These are phyloP conservation scores for Cercospora brassicicola DNA, from an alignment of 2,329 filamentous ascomycete genomes.

Conservation along the genomic window DNA sequence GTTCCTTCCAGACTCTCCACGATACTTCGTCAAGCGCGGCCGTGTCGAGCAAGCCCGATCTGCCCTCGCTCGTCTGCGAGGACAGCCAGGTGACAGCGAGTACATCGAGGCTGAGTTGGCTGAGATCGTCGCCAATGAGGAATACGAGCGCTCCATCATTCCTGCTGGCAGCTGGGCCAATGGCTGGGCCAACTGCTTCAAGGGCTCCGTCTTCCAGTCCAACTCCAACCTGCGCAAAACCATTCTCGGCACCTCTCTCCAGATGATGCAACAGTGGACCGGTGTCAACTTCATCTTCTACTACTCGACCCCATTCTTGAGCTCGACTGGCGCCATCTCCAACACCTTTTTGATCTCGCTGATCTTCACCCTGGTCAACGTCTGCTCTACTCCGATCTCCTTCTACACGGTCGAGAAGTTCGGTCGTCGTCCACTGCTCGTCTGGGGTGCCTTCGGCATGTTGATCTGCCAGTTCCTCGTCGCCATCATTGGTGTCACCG, in stretches of 20 bases:
- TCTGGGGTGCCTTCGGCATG: slow-evolving; percentile 80
- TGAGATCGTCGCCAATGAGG: slow-evolving; percentile 86
- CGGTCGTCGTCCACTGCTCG: slow-evolving; percentile 76
- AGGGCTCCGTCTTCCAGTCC: slow-evolving; percentile 52
- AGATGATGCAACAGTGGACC: slow-evolving; percentile 62
- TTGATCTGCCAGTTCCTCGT: slow-evolving; percentile 83
- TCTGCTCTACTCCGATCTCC: slow-evolving; percentile 78
- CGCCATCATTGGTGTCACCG: slow-evolving; percentile 60
- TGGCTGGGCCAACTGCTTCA: slow-evolving; percentile 68
- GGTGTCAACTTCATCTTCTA: slow-evolving; percentile 90
- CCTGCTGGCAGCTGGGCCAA: slow-evolving; percentile 64
- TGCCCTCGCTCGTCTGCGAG: slow-evolving; percentile 68
- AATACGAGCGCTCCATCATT: slow-evolving; percentile 72
- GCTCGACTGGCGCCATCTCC: slow-evolving; percentile 70
- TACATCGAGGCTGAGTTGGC: slow-evolving; percentile 77
- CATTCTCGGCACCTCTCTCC: slow-evolving; percentile 49
- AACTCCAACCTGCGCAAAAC: slow-evolving; percentile 54
- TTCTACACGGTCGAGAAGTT: slow-evolving; percentile 83
- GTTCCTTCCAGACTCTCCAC: slow-evolving; percentile 79
- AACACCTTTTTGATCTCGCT: slow-evolving; percentile 82
- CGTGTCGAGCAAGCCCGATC: slow-evolving; percentile 63
- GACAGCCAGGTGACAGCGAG: slow-evolving; percentile 69
- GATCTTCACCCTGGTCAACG: slow-evolving; percentile 86
- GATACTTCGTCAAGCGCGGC: slow-evolving; percentile 80
- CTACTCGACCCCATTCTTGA: slow-evolving; percentile 77